Evolutionary conservation across 495 filamentous ascomycete species (phyloP).

Genomic region (Tetracladium marchalianum): DNA sequence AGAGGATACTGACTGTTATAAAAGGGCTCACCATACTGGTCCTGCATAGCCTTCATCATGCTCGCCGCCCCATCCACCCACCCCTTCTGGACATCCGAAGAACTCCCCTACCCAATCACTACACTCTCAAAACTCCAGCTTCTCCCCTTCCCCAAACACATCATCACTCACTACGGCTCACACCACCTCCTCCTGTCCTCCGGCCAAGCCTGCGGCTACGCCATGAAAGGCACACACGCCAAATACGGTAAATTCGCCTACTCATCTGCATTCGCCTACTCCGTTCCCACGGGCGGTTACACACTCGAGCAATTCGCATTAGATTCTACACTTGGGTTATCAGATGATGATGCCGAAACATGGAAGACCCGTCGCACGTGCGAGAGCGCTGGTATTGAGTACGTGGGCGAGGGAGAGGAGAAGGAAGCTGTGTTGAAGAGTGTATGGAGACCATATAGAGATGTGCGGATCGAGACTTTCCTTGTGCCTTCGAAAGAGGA

Average conservation of each 20-base stretch:
- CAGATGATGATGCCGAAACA: constrained; percentile 67
- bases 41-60: constrained; percentile 65
- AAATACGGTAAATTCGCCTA: constrained; percentile 79
- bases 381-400: constrained; percentile 26
- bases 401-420: constrained; percentile 32
- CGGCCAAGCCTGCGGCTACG: constrained; percentile 70
- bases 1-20: background rate
- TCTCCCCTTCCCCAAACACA: constrained; percentile 60
- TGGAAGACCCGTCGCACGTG: constrained; percentile 58
- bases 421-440: constrained; percentile 49
- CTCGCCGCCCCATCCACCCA: constrained; percentile 56
- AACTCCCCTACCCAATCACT: constrained; percentile 47
- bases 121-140: constrained; percentile 43
- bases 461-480: constrained; percentile 53
- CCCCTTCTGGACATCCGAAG: constrained; percentile 63
- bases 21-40: constrained; percentile 54
- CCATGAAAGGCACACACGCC: constrained; percentile 67
- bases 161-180: constrained; percentile 38
- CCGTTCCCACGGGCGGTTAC: constrained; percentile 65
- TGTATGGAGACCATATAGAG: constrained; percentile 55
- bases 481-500: constrained; percentile 46
- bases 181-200: constrained; percentile 55
- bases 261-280: constrained; percentile 63
- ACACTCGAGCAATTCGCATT: constrained; percentile 66
- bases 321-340: constrained; percentile 64